Percentiles rank a stretch among this genome's conserved stretches.
Evolutionary conservation across 345 rosid species (phyloP).

Genomic region (Ailanthus altissimus): DNA sequence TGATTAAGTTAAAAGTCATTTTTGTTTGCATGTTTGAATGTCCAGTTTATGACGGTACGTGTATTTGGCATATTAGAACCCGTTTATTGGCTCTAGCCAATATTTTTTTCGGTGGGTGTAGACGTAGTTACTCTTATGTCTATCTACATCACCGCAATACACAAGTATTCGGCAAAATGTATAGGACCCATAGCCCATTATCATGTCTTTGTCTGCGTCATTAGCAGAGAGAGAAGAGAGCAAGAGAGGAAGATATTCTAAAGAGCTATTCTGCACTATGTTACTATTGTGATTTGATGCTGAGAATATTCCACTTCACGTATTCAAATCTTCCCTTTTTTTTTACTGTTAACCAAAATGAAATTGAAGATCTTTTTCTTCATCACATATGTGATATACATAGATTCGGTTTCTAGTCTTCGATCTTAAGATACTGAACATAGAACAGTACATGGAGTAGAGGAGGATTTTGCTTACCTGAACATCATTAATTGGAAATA

Average conservation of each 20-base stretch:
- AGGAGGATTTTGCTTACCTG: neutral
- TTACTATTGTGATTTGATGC: neutral
- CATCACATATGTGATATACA: neutral
- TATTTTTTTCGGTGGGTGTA: neutral
- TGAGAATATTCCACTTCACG: neutral
- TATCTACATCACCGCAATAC: neutral
- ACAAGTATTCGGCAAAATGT: neutral
- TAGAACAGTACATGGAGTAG: neutral
- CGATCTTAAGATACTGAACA: neutral
- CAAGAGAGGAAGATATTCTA: neutral
- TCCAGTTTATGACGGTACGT: neutral
- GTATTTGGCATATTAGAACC: neutral
- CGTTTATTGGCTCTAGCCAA: neutral
- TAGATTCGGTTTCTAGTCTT: neutral
- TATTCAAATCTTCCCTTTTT: neutral
- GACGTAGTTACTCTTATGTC: too few species aligned
- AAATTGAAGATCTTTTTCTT: neutral
- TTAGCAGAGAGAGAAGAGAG: neutral
- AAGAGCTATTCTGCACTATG: neutral
- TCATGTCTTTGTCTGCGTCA: too few species aligned
- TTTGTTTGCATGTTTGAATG: constrained; percentile 3
- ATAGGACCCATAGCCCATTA: neutral
- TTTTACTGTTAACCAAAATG: neutral
- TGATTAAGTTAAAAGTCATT: neutral
- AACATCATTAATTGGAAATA: neutral